These are phyloP conservation scores for Rugonectria rugulosa DNA, from an alignment of 2,329 filamentous ascomycete genomes.

Conservation along the genomic window DNA sequence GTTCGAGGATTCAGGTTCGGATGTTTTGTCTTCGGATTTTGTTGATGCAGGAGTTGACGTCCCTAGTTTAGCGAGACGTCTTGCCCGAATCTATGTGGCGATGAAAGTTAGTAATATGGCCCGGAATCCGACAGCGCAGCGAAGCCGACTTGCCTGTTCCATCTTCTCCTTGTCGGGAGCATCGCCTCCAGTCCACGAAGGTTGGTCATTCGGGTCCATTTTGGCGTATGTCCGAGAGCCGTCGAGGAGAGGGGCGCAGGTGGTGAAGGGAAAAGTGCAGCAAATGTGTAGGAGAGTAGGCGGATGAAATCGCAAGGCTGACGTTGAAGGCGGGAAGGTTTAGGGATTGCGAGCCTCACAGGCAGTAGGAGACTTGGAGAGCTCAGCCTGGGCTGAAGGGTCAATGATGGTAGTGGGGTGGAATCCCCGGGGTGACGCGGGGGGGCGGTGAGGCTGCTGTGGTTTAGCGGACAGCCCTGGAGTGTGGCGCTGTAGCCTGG, in stretches of 20 bases:
- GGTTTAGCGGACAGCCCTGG: slow-evolving; percentile 28
- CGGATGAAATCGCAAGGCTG: slow-evolving; percentile 40
- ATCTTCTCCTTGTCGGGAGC: slow-evolving; percentile 66
- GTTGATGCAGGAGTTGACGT: slow-evolving; percentile 42
- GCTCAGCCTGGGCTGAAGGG: slow-evolving; percentile 4
- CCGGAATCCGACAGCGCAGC: slow-evolving; percentile 17
- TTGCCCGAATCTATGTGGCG: slow-evolving; percentile 52
- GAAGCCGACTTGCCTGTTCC: slow-evolving; percentile 56
- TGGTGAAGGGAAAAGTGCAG: slow-evolving; percentile 7
- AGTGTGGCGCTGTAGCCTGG: slow-evolving; percentile 33
- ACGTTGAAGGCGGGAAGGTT: slow-evolving; percentile 21
- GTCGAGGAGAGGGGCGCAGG: background rate
- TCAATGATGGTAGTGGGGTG: slow-evolving; percentile 19
- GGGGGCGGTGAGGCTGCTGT: slow-evolving; percentile 38
- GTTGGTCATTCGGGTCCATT: slow-evolving; percentile 58
- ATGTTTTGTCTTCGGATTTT: slow-evolving; percentile 42
- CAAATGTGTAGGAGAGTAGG: too few species aligned
- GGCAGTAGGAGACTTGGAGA: too few species aligned
- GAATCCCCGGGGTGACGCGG: slow-evolving; percentile 15
- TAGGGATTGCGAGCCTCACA: slow-evolving; percentile 20
- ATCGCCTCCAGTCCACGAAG: slow-evolving; percentile 52
- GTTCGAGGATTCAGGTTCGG: slow-evolving; percentile 38
- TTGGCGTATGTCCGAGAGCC: slow-evolving; percentile 11
- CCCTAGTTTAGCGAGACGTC: slow-evolving; percentile 60
- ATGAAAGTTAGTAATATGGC: slow-evolving; percentile 25